These are phyloP conservation scores for Polytolypa hystricis DNA, from an alignment of 2,329 filamentous ascomycete genomes.

Conservation along the genomic window DNA sequence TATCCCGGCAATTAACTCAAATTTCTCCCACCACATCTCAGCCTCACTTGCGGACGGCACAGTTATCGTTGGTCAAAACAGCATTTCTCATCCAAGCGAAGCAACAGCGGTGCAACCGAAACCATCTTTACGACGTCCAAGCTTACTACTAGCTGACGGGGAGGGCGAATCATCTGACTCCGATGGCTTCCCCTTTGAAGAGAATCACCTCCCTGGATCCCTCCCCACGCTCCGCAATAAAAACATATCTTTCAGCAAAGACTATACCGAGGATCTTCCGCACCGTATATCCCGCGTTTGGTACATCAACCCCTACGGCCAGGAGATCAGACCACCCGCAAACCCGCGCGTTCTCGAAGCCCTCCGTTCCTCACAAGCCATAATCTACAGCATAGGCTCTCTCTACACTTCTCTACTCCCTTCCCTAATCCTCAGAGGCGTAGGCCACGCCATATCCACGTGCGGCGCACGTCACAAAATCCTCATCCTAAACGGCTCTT, in stretches of 20 bases:
- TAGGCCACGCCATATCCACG: constrained; percentile 53
- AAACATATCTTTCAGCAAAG: constrained; percentile 74
- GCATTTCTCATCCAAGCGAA: constrained; percentile 72
- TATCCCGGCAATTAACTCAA: constrained; percentile 84
- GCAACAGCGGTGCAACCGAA: constrained; percentile 41
- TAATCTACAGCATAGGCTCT: constrained; percentile 90
- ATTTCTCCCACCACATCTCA: constrained; percentile 90
- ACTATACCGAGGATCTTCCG: constrained; percentile 65
- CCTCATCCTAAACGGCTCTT: constrained; percentile 69
- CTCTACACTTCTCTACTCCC: constrained; percentile 85
- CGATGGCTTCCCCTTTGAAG: constrained; percentile 25
- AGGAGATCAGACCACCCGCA: constrained; percentile 76
- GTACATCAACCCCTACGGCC: constrained; percentile 99
- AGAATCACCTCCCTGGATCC: constrained; percentile 47
- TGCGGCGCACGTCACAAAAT: constrained; percentile 55
- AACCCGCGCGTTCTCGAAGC: constrained; percentile 70
- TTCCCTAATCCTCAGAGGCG: constrained; percentile 64
- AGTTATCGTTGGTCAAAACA: constrained; percentile 80
- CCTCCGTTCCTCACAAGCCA: constrained; percentile 50
- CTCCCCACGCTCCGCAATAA: constrained; percentile 68
- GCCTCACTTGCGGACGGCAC: constrained; percentile 67
- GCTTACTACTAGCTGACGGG: constrained; percentile 23
- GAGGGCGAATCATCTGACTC: constrained; percentile 21
- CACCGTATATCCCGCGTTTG: constrained; percentile 71
- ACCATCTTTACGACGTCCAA: constrained; percentile 22